These are phyloP conservation scores for Lignosus rhinocerotis DNA, from an alignment of 1,284 basidiomycete genomes.

Conservation along the genomic window DNA sequence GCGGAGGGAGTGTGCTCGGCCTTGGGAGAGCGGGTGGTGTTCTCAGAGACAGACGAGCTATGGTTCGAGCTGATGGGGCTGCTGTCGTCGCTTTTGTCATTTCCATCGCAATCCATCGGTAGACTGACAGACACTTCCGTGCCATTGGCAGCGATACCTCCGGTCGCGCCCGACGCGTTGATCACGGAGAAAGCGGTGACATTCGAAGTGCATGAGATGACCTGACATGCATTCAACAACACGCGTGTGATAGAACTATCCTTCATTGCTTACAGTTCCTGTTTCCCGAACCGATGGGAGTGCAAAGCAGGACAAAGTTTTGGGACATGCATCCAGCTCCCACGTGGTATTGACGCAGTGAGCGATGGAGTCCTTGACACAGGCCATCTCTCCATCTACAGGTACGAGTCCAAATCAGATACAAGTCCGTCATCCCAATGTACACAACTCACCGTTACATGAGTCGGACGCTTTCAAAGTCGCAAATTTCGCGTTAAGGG, in stretches of 20 bases:
- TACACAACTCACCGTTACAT: conserved; percentile 42
- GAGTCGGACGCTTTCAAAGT: conserved; percentile 39
- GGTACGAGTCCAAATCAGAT: neutral
- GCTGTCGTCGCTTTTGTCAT: conserved; percentile 14
- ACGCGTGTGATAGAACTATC: too few species aligned
- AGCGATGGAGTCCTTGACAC: conserved; percentile 41
- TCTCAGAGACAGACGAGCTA: conserved; percentile 7
- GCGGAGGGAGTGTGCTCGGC: conserved; percentile 1
- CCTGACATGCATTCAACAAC: conserved; percentile 30
- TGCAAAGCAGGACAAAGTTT: conserved; percentile 46
- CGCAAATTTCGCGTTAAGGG: conserved; percentile 47
- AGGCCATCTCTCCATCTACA: conserved; percentile 45
- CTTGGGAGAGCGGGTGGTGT: neutral
- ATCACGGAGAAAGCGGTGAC: conserved; percentile 44
- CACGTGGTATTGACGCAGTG: conserved; percentile 44
- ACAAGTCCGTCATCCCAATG: neutral
- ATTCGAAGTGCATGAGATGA: conserved; percentile 47
- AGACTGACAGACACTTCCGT: conserved; percentile 24
- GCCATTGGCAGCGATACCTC: conserved; percentile 38
- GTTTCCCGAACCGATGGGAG: conserved; percentile 41
- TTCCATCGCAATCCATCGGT: conserved; percentile 20
- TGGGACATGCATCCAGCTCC: conserved; percentile 38
- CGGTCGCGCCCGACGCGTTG: conserved; percentile 43
- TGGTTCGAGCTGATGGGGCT: neutral
- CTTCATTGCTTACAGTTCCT: conserved; percentile 48